Percentiles rank a stretch among this genome's conserved stretches.
Conservation (phyloP, 2,329 filamentous ascomycete genomes). For the Phialophora expanda region DNA sequence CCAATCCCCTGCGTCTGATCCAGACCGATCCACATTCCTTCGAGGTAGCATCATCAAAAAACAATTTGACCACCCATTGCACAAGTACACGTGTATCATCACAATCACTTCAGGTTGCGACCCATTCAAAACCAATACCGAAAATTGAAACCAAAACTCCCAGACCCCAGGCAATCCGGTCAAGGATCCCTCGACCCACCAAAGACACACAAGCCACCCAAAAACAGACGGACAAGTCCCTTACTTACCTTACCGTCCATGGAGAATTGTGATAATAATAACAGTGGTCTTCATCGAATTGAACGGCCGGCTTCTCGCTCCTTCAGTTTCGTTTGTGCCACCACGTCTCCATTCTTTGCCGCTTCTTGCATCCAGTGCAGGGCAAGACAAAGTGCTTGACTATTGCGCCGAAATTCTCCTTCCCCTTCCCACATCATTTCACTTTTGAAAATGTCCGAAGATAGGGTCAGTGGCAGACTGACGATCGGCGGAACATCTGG, state of each 20-base stretch:
- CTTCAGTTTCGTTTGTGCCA: conserved; percentile 80
- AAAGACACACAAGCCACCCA: conserved; percentile 19
- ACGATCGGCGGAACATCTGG: conserved; percentile 81
- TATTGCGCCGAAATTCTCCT: conserved; percentile 40
- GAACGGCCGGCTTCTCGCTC: conserved; percentile 70
- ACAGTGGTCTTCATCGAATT: conserved; percentile 52
- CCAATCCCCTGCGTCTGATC: conserved; percentile 1
- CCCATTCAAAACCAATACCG: neutral
- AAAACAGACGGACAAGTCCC: conserved; percentile 6
- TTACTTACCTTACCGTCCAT: conserved; percentile 5
- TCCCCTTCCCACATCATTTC: conserved; percentile 68
- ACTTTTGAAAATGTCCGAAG: conserved; percentile 87
- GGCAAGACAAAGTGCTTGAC: conserved; percentile 87
- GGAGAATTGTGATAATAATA: conserved; percentile 27
- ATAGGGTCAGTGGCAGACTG: conserved; percentile 80
- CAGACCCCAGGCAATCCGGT: neutral
- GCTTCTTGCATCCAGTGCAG: conserved; percentile 97
- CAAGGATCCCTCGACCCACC: neutral
- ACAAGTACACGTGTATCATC: conserved; percentile 32
- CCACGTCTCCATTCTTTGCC: conserved; percentile 80
- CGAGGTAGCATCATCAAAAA: conserved; percentile 16
- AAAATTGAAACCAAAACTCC: neutral
- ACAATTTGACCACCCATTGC: conserved; percentile 25
- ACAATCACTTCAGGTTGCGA: conserved; percentile 3
- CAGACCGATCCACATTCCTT: conserved; percentile 9